A percentile compares a stretch with the other conserved stretches of the same genome.
These are phyloP conservation scores for Xylaria scruposa DNA, from an alignment of 495 filamentous ascomycete genomes.

Conservation along the genomic window DNA sequence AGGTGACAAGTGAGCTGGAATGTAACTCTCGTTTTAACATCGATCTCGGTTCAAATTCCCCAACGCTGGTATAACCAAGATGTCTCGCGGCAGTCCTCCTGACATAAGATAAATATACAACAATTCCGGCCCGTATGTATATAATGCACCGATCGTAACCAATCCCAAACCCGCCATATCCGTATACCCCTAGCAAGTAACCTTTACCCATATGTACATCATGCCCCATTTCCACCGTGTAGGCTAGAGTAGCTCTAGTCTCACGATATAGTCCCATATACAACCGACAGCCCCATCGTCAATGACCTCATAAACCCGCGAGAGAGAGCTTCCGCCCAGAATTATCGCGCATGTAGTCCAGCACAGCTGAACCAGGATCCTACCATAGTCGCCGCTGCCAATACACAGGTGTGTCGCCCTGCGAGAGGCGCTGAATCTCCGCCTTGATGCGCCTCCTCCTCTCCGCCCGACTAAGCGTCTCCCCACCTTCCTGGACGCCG, in stretches of 20 bases:
- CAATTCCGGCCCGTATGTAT: conserved; percentile 8
- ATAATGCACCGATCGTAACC: conserved; percentile 12
- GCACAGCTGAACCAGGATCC: not conserved
- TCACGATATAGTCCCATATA: not conserved
- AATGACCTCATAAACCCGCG: not conserved
- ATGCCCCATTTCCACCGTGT: not conserved
- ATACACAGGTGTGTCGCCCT: conserved; percentile 48
- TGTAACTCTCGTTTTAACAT: not conserved
- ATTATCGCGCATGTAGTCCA: not conserved
- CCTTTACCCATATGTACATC: conserved; percentile 3
- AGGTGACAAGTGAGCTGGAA: not conserved
- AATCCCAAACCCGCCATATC: conserved; percentile 19
- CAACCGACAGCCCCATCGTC: not conserved
- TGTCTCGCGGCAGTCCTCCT: not conserved
- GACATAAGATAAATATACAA: conserved; percentile 18
- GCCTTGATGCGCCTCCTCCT: conserved; percentile 58
- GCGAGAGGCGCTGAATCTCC: conserved; percentile 52
- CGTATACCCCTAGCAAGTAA: not conserved
- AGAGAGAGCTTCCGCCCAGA: not conserved
- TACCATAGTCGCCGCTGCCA: conserved; percentile 57
- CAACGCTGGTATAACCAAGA: not conserved
- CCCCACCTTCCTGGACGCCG: conserved; percentile 31
- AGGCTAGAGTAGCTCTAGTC: not conserved
- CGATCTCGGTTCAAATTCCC: not conserved
- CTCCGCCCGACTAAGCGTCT: conserved; percentile 53